Percentiles rank a stretch among this genome's conserved stretches.
phyloP scores from a whole-genome alignment of 2,329 filamentous ascomycete species.

The Aspergillus aculeatinus region DNA sequence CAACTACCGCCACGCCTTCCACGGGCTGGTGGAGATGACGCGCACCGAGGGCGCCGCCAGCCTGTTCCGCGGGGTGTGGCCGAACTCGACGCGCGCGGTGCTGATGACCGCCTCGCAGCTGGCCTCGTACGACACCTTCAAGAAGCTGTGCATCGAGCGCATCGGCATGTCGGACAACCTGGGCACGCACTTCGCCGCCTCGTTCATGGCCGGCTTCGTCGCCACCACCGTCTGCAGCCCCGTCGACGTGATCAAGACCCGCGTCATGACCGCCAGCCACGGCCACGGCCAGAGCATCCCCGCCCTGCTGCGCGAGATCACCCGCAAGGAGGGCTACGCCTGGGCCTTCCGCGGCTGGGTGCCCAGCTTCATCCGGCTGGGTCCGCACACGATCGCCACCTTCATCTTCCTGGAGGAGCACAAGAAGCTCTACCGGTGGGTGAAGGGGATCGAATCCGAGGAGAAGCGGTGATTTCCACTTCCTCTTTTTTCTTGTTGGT shows the following conservation, averaged over 20 bases:
- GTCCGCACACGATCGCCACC: conserved; percentile 65
- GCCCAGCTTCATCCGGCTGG: conserved; percentile 64
- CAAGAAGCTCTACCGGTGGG: conserved; percentile 59
- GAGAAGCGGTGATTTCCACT: conserved; percentile 53
- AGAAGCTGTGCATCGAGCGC: conserved; percentile 54
- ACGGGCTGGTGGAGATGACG: conserved; percentile 85
- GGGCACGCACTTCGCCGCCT: conserved; percentile 62
- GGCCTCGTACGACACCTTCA: conserved; percentile 65
- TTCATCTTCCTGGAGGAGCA: conserved; percentile 68
- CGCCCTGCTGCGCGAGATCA: conserved; percentile 54
- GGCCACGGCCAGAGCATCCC: conserved; percentile 47
- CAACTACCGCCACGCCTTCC: conserved; percentile 85
- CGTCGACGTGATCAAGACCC: conserved; percentile 66
- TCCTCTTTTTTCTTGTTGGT: conserved; percentile 1
- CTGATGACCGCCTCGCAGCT: conserved; percentile 66
- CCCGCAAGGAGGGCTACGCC: conserved; percentile 56
- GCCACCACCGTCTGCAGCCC: conserved; percentile 67
- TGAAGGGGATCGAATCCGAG: conserved; percentile 43
- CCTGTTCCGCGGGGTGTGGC: conserved; percentile 74
- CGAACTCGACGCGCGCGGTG: conserved; percentile 62
- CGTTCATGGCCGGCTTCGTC: conserved; percentile 63
- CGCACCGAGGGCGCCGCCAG: conserved; percentile 73
- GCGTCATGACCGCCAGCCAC: conserved; percentile 60
- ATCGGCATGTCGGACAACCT: conserved; percentile 57
- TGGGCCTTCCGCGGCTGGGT: conserved; percentile 70